A percentile compares a stretch with the other conserved stretches of the same genome.
Conservation (phyloP, 768 basidiomycete species). For the Mycena rebaudengoi region DNA sequence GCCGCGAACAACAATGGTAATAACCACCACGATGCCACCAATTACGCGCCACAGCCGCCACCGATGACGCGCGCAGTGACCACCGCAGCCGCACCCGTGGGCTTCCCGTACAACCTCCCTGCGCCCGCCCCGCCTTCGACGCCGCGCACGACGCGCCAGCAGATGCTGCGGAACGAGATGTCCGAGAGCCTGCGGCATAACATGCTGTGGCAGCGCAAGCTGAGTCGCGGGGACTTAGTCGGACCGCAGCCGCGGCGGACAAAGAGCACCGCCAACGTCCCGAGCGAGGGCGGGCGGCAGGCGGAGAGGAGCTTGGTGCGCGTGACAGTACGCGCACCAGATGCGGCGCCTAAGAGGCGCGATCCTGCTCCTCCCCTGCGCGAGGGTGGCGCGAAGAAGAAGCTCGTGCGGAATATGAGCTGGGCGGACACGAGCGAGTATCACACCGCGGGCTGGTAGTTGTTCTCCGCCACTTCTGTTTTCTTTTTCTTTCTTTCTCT, state of each 20-base stretch:
- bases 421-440: slow-evolving; percentile 23
- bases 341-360: slow-evolving; percentile 9
- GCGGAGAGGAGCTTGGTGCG: slow-evolving; percentile 23
- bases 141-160: slow-evolving; percentile 84
- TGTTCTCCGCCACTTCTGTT: background rate
- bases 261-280: slow-evolving; percentile 26
- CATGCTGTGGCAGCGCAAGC: slow-evolving; percentile 81
- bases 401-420: slow-evolving; percentile 25
- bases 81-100: slow-evolving; percentile 70
- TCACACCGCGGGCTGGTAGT: slow-evolving; percentile 21
- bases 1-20: slow-evolving; percentile 2
- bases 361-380: slow-evolving; percentile 1
- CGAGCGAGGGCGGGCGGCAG: slow-evolving; percentile 6
- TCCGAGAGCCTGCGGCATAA: slow-evolving; percentile 86
- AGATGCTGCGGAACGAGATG: slow-evolving; percentile 87
- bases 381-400: slow-evolving; percentile 21
- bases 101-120: slow-evolving; percentile 79
- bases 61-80: slow-evolving; percentile 41
- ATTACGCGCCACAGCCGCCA: slow-evolving; percentile 17
- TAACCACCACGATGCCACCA: background rate
- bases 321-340: slow-evolving; percentile 20
- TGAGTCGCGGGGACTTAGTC: slow-evolving; percentile 60
- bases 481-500: background rate
- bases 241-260: slow-evolving; percentile 32
- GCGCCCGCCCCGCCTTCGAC: slow-evolving; percentile 73